A percentile compares a stretch with the other conserved stretches of the same genome.
Conservation (phyloP, 179 eudicot species). For the Silene vulgaris region DNA sequence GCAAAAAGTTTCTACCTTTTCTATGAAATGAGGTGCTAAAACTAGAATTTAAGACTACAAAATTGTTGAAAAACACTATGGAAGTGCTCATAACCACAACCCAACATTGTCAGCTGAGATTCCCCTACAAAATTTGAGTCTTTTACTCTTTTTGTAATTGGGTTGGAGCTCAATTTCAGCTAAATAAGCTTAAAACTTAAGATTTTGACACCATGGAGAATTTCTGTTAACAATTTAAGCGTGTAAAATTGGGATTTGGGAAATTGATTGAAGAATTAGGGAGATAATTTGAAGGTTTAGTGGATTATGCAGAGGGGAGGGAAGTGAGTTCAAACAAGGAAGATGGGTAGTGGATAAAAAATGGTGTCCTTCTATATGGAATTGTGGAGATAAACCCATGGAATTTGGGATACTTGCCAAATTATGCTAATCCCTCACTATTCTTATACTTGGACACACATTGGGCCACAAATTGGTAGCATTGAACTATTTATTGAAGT, state of each 20-base stretch:
- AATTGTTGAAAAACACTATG: constrained; percentile 25
- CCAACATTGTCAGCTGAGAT: constrained; percentile 36
- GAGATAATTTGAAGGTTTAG: not conserved
- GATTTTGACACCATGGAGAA: not conserved
- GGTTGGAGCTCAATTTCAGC: constrained; percentile 7
- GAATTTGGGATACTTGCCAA: not conserved
- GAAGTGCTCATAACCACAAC: constrained; percentile 48
- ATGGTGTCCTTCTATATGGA: not conserved
- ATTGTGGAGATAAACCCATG: not conserved
- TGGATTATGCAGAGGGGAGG: not conserved
- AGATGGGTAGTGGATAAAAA: not conserved
- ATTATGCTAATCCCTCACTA: not conserved
- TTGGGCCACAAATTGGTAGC: not conserved
- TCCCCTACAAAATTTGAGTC: constrained; percentile 15
- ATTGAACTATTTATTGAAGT: no score
- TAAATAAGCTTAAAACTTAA: constrained; percentile 2
- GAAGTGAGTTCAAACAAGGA: not conserved
- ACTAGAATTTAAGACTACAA: constrained; percentile 24
- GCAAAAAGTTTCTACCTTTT: constrained; percentile 14
- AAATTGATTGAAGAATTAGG: not conserved
- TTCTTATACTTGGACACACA: not conserved
- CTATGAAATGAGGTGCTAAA: constrained; percentile 19
- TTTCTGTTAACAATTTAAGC: no score
- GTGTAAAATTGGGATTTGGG: not conserved
- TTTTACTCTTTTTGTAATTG: not conserved